A percentile compares a stretch with the other conserved stretches of the same genome.
These are phyloP conservation scores for Bjerkandera adusta DNA, from an alignment of 1,284 basidiomycete genomes.

Conservation along the genomic window DNA sequence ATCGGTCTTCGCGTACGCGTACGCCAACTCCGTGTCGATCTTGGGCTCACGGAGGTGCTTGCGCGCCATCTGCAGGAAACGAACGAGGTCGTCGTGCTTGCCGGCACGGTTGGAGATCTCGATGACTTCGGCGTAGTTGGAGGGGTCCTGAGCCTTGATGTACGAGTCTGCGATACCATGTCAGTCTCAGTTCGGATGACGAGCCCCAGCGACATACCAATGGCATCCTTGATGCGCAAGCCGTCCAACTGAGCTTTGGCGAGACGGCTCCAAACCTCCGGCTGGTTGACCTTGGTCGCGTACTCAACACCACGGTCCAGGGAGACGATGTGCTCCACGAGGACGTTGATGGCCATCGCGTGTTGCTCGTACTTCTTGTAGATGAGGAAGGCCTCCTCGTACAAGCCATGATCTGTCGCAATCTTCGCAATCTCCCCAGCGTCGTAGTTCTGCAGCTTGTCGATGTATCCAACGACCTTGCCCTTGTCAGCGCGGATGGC, in stretches of 20 bases:
- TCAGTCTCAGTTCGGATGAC: no score
- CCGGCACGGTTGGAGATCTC: conserved; percentile 96
- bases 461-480: conserved; percentile 98
- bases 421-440: conserved; percentile 95
- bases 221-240: conserved; percentile 96
- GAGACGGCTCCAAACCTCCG: conserved; percentile 95
- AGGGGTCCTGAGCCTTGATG: conserved; percentile 97
- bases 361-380: conserved; percentile 96
- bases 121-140: conserved; percentile 95
- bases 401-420: conserved; percentile 93
- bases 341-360: conserved; percentile 93
- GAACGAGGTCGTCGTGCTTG: conserved; percentile 97
- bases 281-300: conserved; percentile 95
- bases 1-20: conserved; percentile 97
- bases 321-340: conserved; percentile 98
- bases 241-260: conserved; percentile 99
- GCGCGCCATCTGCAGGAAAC: conserved; percentile 99
- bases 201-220: conserved; percentile 51
- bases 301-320: conserved; percentile 97
- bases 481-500: conserved; percentile 98
- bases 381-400: conserved; percentile 96
- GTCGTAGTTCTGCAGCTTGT: conserved; percentile 96
- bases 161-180: conserved; percentile 75
- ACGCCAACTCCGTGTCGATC: conserved; percentile 97
- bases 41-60: conserved; percentile 96